These are phyloP conservation scores for Oryza longistaminata DNA, from an alignment of 176 grass and related monocot species.

Conservation along the genomic window DNA sequence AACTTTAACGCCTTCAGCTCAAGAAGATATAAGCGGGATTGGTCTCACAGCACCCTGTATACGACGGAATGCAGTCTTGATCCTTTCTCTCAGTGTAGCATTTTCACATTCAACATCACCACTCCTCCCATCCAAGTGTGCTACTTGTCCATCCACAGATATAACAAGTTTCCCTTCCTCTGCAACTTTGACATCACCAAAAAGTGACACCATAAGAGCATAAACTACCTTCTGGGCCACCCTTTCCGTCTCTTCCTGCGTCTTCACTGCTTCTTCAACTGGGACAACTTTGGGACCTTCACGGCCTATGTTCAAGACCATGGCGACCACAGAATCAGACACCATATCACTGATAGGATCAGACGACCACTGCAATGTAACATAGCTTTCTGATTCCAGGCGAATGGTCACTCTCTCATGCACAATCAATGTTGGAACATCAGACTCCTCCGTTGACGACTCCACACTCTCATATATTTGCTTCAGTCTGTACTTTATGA, in stretches of 20 bases:
- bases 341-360: constrained; percentile 98
- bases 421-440: constrained; percentile 65
- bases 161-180: constrained; percentile 81
- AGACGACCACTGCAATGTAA: constrained; percentile 77
- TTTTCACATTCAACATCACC: constrained; percentile 83
- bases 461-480: constrained; percentile 94
- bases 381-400: constrained; percentile 78
- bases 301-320: constrained; percentile 78
- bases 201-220: constrained; percentile 74
- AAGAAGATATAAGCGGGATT: constrained; percentile 59
- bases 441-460: constrained; percentile 54
- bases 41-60: constrained; percentile 78
- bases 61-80: constrained; percentile 64
- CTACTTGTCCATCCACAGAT: constrained; percentile 65
- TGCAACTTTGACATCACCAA: constrained; percentile 74
- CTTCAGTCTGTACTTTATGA: constrained; percentile 84
- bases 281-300: constrained; percentile 75
- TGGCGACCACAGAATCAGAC: constrained; percentile 87
- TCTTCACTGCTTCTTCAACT: constrained; percentile 53
- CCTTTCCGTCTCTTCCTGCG: constrained; percentile 67
- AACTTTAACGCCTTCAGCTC: constrained; percentile 26
- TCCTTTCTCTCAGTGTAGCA: constrained; percentile 58
- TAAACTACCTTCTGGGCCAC: constrained; percentile 70
- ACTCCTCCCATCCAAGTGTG: constrained; percentile 61
- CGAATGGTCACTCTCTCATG: constrained; percentile 68